These are phyloP conservation scores for Arabidopsis arenosa DNA, from an alignment of 345 rosid genomes.

Conservation along the genomic window DNA sequence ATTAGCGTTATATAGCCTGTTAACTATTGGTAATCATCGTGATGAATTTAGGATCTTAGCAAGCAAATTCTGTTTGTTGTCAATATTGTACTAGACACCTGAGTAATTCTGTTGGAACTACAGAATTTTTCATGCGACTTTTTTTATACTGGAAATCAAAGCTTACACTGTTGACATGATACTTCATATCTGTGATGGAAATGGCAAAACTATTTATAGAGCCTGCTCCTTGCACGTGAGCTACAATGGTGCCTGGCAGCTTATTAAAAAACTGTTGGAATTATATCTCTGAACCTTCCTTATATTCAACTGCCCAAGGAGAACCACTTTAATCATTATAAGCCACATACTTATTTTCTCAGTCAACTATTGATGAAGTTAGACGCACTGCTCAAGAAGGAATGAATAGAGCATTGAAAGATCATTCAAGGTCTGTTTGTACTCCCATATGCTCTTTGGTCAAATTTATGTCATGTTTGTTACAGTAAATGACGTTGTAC, in stretches of 20 bases:
- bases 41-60: conserved; percentile 21
- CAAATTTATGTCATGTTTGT: conserved; percentile 14
- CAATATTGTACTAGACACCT: conserved; percentile 1
- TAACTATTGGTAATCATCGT: conserved; percentile 26
- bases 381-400: conserved; percentile 96
- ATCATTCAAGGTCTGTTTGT: conserved; percentile 75
- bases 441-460: conserved; percentile 26
- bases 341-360: conserved; percentile 35
- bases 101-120: conserved; percentile 23
- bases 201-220: conserved; percentile 21
- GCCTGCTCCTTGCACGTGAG: conserved; percentile 23
- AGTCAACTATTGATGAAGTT: conserved; percentile 97
- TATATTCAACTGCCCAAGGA: conserved; percentile 17
- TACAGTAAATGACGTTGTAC: conserved; percentile 34
- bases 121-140: not conserved
- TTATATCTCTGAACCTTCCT: conserved; percentile 17
- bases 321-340: conserved; percentile 26
- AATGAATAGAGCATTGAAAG: conserved; percentile 86
- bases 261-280: conserved; percentile 23
- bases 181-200: conserved; percentile 7
- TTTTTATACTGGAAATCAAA: not conserved
- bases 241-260: conserved; percentile 10
- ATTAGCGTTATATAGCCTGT: conserved; percentile 18
- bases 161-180: conserved; percentile 15
- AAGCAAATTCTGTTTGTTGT: conserved; percentile 1